Conservation (phyloP, 352 stramenopile genomes). For the Globisporangium cederbergense region DNA sequence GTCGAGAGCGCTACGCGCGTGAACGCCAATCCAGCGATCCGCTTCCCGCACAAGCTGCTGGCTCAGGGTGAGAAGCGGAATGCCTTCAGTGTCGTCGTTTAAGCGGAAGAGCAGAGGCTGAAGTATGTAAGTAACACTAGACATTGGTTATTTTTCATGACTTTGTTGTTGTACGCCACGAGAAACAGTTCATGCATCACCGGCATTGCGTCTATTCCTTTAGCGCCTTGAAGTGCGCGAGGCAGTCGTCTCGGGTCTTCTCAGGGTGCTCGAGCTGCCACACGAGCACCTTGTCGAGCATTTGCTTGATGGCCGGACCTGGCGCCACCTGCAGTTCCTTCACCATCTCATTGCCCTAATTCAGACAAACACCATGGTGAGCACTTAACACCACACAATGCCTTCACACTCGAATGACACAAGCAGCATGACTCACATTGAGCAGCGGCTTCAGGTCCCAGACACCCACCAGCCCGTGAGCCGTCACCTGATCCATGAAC, state of each 20-base stretch:
- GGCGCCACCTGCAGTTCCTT: slow-evolving; percentile 53
- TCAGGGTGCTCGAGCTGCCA: slow-evolving; percentile 62
- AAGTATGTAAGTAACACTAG: not conserved
- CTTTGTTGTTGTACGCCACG: not conserved
- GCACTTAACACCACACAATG: not conserved
- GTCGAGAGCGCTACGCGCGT: slow-evolving; percentile 5
- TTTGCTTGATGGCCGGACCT: slow-evolving; percentile 55
- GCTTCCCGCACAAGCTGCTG: slow-evolving; percentile 51
- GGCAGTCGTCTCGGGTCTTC: slow-evolving; percentile 52
- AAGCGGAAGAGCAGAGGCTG: slow-evolving; percentile 7
- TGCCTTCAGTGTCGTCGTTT: slow-evolving; percentile 64
- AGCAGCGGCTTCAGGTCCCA: slow-evolving; percentile 70
- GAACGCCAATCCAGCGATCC: slow-evolving; percentile 14
- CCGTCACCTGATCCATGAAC: slow-evolving; percentile 30
- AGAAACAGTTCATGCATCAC: too few relatives aligned
- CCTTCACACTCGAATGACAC: slow-evolving; percentile 6
- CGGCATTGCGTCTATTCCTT: not conserved
- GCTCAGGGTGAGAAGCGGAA: slow-evolving; percentile 55
- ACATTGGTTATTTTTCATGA: not conserved
- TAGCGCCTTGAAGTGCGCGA: slow-evolving; percentile 32
- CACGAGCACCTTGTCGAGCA: slow-evolving; percentile 48
- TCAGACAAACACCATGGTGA: not conserved
- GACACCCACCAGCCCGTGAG: slow-evolving; percentile 33
- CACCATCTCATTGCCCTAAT: slow-evolving; percentile 67
- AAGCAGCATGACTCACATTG: slow-evolving; percentile 40